Base-by-base conservation (phyloP, 257 asterid species). In the Nicotiana undulata region DNA sequence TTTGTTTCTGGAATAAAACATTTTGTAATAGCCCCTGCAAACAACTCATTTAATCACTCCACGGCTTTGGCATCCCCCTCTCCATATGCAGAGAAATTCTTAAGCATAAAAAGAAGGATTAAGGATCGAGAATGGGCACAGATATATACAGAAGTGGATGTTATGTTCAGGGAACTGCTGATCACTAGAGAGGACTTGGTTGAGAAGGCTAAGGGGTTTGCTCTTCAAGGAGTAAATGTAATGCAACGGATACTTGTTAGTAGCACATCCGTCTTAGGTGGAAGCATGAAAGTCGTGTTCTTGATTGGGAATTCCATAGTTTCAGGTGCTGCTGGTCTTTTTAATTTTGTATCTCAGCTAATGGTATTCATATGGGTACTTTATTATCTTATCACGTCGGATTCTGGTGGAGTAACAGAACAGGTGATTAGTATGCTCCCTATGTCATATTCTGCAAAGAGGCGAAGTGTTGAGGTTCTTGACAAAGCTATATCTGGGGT, bases 391-490 rank as follows among this genome's bases (percentile, higher is more conserved):
- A 93, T 96, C 80, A 96, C 98, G 24, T 90, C 99, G 0, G 99
- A 92, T 63, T 92, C 98, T 0, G 99, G 99, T 67, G 99, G 98
- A 3, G 99, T 91, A n/a, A 94, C 99, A 1, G 98, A 96, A 59
- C 99, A 96, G 63, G 98, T 87, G 0, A 96, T 96, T 90, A 76
- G 63, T 16, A 89, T 96, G 99, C 88, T 96, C 68, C 99, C 99
- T 31, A 89, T 96, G 46, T 88, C 99, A 4, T 83, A 85, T 12
- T 88, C 94, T 4, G 94, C 97, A 7, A 88, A 97, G 82, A 84
- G 88, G 1, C 90, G 94, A 4, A 90, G 97, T 58, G 97, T 96
- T 59, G 97, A 92, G 85, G 97, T 92, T 79, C 92, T 96, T 16
- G 91, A 94, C 46, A 90, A 90, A 34, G 98, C 97, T 16, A 89